These are phyloP conservation scores for Fragaria ananassa DNA, from an alignment of 306 rosid genomes.

Conservation along the genomic window DNA sequence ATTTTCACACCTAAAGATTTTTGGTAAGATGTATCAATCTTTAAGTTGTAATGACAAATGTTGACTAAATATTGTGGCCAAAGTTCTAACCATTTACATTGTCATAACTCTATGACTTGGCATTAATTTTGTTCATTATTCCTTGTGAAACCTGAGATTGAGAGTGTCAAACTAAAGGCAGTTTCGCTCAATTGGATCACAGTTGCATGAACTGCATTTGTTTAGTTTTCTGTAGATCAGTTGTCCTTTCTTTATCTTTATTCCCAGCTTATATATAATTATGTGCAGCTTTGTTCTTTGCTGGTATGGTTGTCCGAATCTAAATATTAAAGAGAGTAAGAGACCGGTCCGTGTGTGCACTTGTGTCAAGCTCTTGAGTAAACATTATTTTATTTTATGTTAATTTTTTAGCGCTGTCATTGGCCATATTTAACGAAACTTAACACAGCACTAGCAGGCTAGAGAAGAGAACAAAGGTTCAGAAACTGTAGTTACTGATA, in stretches of 20 bases:
- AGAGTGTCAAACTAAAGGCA: conserved; percentile 27
- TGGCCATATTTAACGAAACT: not conserved
- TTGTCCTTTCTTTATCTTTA: not conserved
- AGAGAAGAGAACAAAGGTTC: not conserved
- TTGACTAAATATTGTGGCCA: not conserved
- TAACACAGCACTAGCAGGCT: too few species aligned
- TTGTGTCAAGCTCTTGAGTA: not conserved
- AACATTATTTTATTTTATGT: not conserved
- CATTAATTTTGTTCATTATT: not conserved
- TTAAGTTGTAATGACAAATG: not conserved
- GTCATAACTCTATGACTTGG: not conserved
- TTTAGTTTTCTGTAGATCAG: conserved; percentile 18
- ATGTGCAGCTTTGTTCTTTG: not conserved
- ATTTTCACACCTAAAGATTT: not conserved
- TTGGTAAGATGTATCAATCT: not conserved
- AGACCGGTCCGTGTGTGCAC: not conserved
- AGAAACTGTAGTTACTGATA: not conserved
- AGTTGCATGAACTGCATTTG: conserved; percentile 30
- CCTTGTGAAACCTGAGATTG: conserved; percentile 10
- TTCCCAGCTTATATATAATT: not conserved
- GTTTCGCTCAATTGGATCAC: conserved; percentile 20
- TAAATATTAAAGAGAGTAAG: not conserved
- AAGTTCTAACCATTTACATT: not conserved
- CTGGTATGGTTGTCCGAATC: not conserved
- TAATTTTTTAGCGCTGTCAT: not conserved